Base-by-base conservation (phyloP, 2,329 filamentous ascomycete genomes). In the Penicillium sp. region DNA sequence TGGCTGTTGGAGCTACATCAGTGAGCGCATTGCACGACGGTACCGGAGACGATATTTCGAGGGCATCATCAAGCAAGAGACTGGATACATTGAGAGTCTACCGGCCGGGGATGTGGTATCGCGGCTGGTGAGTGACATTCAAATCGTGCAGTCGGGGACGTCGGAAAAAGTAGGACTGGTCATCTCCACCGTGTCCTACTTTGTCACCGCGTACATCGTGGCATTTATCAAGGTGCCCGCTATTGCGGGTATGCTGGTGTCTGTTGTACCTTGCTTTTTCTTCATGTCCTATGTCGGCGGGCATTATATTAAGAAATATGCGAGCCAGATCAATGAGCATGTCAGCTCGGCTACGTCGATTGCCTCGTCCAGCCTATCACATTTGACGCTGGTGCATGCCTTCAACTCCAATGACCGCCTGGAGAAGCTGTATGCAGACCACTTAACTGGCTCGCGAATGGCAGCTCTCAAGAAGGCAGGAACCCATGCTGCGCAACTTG, bases 81-180 rank as follows among this genome's bases (percentile, higher is more conserved):
- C 85, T 1, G 75, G 83, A n/a, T 89, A 85, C 69, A 88, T 89
- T 68, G 87, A 89, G 65, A 81, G 79, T 9, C 78, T 87, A 6
- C 81, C 84, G 41, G 80, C 85, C 0, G 87, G 87, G 11, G 85
- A 89, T 70, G 83, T 89, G 7, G 81, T 83, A 2, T 83, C 85
- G 3, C 80, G 87, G 4, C 80, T 90, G 50, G 86, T 87, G 64
- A 80, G 81, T 54, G 87, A 90, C 66, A 87, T 90, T 37, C 82
- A 86, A 59, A 83, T 84, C 1, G 84, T 90, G 49, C 87, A 89
- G 69, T 81, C 83, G 0, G 88, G 88, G 9, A 89, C 87, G 0
- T 87, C 85, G 2, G 88, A 90, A 72, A 91, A 90, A 70, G 87
- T 89, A 14, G 87, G 87, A 49, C 82, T 89, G 33, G 83, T 85